These are phyloP conservation scores for Neonectria neomacrospora DNA, from an alignment of 2,329 filamentous ascomycete species.

Conservation along the genomic window DNA sequence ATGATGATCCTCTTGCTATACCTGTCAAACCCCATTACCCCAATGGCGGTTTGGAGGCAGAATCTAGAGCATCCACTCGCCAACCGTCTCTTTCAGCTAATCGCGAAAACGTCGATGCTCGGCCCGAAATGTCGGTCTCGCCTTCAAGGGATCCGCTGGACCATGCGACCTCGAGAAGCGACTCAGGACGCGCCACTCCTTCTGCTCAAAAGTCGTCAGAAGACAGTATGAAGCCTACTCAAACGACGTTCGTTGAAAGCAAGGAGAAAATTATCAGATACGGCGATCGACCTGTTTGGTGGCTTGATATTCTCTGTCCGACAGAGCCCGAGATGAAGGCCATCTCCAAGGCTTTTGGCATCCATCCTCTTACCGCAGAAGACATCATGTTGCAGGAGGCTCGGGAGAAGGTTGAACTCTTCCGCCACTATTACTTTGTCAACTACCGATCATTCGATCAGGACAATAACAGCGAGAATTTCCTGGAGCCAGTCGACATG, in stretches of 20 bases:
- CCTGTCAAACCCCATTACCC: slow-evolving; percentile 40
- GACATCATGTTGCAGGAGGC: slow-evolving; percentile 98
- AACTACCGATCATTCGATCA: slow-evolving; percentile 99
- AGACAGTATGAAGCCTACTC: slow-evolving; percentile 34
- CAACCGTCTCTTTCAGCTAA: slow-evolving; percentile 56
- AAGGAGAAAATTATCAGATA: slow-evolving; percentile 64
- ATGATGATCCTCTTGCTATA: slow-evolving; percentile 52
- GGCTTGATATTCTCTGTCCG: slow-evolving; percentile 91
- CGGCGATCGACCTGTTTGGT: slow-evolving; percentile 92
- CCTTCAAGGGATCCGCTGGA: slow-evolving; percentile 46
- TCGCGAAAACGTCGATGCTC: slow-evolving; percentile 35
- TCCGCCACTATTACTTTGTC: slow-evolving; percentile 98
- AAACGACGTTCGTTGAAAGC: slow-evolving; percentile 32
- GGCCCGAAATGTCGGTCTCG: slow-evolving; percentile 41
- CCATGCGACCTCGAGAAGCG: slow-evolving; percentile 46
- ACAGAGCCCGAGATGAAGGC: slow-evolving; percentile 97
- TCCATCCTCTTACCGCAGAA: slow-evolving; percentile 93
- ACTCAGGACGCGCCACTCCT: slow-evolving; percentile 62
- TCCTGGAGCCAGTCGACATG: slow-evolving; percentile 95
- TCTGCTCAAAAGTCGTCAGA: slow-evolving; percentile 54
- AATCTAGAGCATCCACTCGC: slow-evolving; percentile 58
- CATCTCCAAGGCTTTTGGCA: slow-evolving; percentile 90
- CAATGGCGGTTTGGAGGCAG: slow-evolving; percentile 47
- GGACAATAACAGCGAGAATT: slow-evolving; percentile 87
- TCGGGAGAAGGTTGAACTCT: slow-evolving; percentile 97